Evolutionary conservation across 2,329 filamentous ascomycete species (phyloP).

Genomic region (Parasarocladium wereldwijsianum): DNA sequence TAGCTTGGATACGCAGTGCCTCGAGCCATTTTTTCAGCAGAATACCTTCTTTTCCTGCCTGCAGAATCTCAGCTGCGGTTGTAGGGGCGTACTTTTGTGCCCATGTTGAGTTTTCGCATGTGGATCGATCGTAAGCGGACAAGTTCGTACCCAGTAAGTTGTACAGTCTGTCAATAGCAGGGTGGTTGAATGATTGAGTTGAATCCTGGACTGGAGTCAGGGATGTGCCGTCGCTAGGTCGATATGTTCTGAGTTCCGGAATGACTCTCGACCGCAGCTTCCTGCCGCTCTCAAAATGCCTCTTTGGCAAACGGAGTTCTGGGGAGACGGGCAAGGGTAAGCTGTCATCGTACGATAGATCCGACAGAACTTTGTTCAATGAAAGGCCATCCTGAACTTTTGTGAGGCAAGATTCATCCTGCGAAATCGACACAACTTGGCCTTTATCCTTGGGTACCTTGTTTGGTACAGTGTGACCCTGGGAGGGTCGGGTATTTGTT

Average conservation of each 20-base stretch:
- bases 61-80: conserved; percentile 57
- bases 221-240: too few relatives aligned
- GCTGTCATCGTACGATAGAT: conserved; percentile 19
- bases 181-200: conserved; percentile 30
- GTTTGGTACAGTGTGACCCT: neutral
- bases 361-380: conserved; percentile 13
- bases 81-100: conserved; percentile 70
- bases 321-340: conserved; percentile 26
- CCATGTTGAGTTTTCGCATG: conserved; percentile 64
- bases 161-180: conserved; percentile 45
- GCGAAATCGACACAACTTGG: conserved; percentile 22
- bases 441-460: conserved; percentile 28
- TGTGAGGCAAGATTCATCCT: conserved; percentile 27
- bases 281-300: conserved; percentile 42
- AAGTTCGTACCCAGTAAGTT: conserved; percentile 42
- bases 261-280: conserved; percentile 35
- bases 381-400: conserved; percentile 13
- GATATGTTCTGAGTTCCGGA: conserved; percentile 29
- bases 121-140: conserved; percentile 67
- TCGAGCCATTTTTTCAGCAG: conserved; percentile 72
- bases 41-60: conserved; percentile 52
- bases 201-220: too few relatives aligned
- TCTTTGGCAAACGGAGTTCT: conserved; percentile 37
- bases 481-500: neutral
- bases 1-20: conserved; percentile 59